Evolutionary conservation across 306 rosid genomes (phyloP).

Genomic region (Arachis hypogaea): DNA sequence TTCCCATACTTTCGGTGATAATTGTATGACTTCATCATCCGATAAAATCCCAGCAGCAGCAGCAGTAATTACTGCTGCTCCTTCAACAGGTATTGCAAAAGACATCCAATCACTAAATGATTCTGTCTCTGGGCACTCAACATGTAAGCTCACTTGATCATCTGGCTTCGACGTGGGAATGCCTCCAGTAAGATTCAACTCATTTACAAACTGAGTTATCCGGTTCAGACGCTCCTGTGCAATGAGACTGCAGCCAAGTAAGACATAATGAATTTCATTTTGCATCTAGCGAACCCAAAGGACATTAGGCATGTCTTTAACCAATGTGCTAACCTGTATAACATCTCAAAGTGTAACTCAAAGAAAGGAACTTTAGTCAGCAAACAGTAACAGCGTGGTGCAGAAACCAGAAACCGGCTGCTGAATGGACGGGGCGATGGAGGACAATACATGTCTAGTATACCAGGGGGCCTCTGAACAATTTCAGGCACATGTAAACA

Average conservation of each 20-base stretch:
- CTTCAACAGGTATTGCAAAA: conserved; percentile 81
- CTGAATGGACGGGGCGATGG: conserved; percentile 55
- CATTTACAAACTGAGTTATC: conserved; percentile 74
- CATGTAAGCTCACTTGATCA: conserved; percentile 54
- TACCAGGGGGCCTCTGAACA: conserved; percentile 94
- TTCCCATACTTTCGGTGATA: conserved; percentile 61
- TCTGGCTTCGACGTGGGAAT: conserved; percentile 50
- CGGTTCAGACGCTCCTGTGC: conserved; percentile 96
- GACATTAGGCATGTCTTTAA: not conserved
- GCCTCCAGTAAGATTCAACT: conserved; percentile 56
- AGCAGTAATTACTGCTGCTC: conserved; percentile 67
- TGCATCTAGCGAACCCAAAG: conserved; percentile 22
- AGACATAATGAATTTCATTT: conserved; percentile 39
- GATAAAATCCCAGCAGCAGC: conserved; percentile 84
- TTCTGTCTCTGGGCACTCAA: conserved; percentile 53
- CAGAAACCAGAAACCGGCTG: conserved; percentile 93
- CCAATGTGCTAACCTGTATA: conserved; percentile 70
- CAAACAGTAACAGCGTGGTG: conserved; percentile 95
- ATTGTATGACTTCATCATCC: conserved; percentile 57
- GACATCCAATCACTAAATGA: conserved; percentile 67
- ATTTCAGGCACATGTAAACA: conserved; percentile 93
- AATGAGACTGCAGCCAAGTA: conserved; percentile 83
- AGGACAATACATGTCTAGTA: conserved; percentile 64
- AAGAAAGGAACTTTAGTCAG: conserved; percentile 89
- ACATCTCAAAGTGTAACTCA: conserved; percentile 89